Evolutionary conservation across 805 yeast species (phyloP), one percentile per base, ranked within the genome.

Genomic region (Ogataea thermomethanolica): DNA sequence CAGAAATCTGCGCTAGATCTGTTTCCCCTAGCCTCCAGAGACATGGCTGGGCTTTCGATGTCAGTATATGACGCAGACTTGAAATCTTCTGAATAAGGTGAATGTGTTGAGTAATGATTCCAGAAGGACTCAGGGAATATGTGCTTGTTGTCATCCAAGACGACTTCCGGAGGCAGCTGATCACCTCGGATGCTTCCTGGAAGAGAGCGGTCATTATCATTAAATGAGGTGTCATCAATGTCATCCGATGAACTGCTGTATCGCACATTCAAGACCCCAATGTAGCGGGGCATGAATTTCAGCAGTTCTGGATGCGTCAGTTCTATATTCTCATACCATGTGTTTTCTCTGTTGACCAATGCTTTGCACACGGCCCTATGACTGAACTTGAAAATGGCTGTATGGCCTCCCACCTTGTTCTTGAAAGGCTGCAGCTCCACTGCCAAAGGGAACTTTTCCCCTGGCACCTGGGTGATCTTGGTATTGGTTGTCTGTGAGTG

Each of bases 321-420:
- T 63, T 93, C 98, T 33, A 93, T 81, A 4, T 81, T 79, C 60
- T 93, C 99, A 62, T 93, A 93, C 84, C 95, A 90, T 46, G 71
- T 65, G 63, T 93, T 87, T 57, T 93, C 99, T 42, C 96, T 73
- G 54, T 86, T 88, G 45, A 89, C 87, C 45, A 95, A 69, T 1
- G 93, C 93, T 62, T 93, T 93, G 62, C 98, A 93, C 12, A 93
- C 96, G 0, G 97, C 98, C 43, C 86, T 71, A 51, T 81, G 85
- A 4, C 95, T 84, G 58, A 93, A 93, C 49, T 91, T 76, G 66
- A 91, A 93, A 25, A 93, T 89, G 1, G 97, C 97, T 0, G 97
- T 91, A 59, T 93, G 99, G 0, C 99, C 99, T 7, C 99, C 99
- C 15, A 93, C 98, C 57, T 86, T 89, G 58, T 93, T 89, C 41